These are phyloP conservation scores for Ascochyta lentis DNA, from an alignment of 2,329 filamentous ascomycete species.

Conservation along the genomic window DNA sequence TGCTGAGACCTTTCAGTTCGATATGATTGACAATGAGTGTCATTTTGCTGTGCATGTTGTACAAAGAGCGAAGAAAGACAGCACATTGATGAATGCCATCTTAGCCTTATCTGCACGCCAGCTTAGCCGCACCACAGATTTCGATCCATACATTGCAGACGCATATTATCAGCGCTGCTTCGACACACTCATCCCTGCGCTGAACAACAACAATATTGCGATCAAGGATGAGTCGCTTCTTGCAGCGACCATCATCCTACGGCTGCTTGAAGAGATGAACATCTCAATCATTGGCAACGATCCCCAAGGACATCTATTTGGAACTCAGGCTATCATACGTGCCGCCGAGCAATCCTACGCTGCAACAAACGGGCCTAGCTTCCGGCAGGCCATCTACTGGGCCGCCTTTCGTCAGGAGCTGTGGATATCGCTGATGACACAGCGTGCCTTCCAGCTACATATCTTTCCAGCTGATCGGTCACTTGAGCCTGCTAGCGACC, in stretches of 20 bases:
- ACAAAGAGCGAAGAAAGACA: constrained; percentile 46
- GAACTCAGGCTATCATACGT: constrained; percentile 47
- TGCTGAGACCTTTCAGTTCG: constrained; percentile 34
- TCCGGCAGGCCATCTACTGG: constrained; percentile 48
- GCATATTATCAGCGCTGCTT: constrained; percentile 53
- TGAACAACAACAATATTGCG: constrained; percentile 49
- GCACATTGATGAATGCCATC: constrained; percentile 52
- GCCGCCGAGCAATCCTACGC: constrained; percentile 44
- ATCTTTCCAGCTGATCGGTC: constrained; percentile 50
- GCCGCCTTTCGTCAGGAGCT: constrained; percentile 48
- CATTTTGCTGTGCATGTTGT: constrained; percentile 47
- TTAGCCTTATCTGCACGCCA: constrained; percentile 53
- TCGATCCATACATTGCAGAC: constrained; percentile 52
- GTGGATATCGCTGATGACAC: constrained; percentile 48
- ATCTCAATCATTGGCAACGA: constrained; percentile 47
- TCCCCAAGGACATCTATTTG: constrained; percentile 48
- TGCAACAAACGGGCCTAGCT: constrained; percentile 39
- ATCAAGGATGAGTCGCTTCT: constrained; percentile 51
- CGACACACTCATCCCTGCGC: constrained; percentile 49
- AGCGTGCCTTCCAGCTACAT: constrained; percentile 45
- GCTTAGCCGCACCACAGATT: constrained; percentile 48
- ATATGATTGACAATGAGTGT: constrained; percentile 43
- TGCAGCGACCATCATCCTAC: constrained; percentile 51
- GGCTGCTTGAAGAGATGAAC: constrained; percentile 53
- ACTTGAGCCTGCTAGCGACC: constrained; percentile 49